Conservation (phyloP, 2,329 filamentous ascomycete species). For the Onygenales sp. region DNA sequence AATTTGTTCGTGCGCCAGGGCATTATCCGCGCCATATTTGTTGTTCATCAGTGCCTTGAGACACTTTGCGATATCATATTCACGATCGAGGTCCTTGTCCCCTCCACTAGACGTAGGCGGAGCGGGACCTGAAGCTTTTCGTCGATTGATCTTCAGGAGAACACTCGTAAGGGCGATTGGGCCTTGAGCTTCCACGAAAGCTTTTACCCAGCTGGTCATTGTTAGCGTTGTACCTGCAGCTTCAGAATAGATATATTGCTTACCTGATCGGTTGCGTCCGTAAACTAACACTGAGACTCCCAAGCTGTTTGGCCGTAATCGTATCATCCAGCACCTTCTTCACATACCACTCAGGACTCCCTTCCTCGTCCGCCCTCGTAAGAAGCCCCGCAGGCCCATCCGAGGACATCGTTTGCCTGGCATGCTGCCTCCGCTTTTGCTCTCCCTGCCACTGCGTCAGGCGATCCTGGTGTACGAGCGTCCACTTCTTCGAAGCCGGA, state of each 20-base stretch:
- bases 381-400: conserved; percentile 58
- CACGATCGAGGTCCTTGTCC: conserved; percentile 77
- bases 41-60: conserved; percentile 98
- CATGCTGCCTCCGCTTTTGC: conserved; percentile 73
- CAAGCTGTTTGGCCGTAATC: conserved; percentile 82
- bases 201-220: conserved; percentile 69
- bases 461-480: conserved; percentile 86
- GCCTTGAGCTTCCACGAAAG: conserved; percentile 94
- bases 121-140: conserved; percentile 64
- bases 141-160: conserved; percentile 84
- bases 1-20: conserved; percentile 79
- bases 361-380: conserved; percentile 81
- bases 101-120: conserved; percentile 48
- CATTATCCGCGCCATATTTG: conserved; percentile 96
- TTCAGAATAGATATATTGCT: conserved; percentile 5
- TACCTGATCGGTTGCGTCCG: conserved; percentile 83
- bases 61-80: conserved; percentile 97
- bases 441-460: conserved; percentile 90
- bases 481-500: conserved; percentile 93
- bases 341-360: conserved; percentile 96
- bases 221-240: neutral
- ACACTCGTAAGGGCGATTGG: conserved; percentile 93
- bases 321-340: conserved; percentile 93
- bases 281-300: conserved; percentile 86
- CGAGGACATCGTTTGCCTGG: conserved; percentile 57